Evolutionary conservation across 257 asterid genomes (phyloP), one percentile per base, ranked within the genome.

Genomic region (Nicotiana sylvestris): DNA sequence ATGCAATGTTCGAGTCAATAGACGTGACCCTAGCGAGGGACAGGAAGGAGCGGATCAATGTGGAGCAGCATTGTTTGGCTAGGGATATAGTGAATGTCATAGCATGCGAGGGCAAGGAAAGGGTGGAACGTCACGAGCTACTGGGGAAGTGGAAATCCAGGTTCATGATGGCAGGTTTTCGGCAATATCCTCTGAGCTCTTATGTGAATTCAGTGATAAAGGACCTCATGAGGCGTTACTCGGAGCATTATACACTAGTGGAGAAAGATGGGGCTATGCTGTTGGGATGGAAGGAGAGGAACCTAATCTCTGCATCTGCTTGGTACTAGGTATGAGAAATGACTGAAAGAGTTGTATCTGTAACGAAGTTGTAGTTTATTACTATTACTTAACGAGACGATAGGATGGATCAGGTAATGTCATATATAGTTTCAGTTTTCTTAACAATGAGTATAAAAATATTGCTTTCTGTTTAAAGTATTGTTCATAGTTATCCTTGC

Each of bases 81-180:
- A 72, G 85, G 80, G 85, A 82, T 76, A 70, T 82, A 29, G 85
- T 74, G 55, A 82, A 82, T 66, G 80, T 96, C 43, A 89, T 96
- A 76, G 99, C 99, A 10, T 96, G 98, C 11, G 98, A 96, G 83
- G 99, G 97, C 80, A 93, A 84, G 87, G 99, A 92, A 82, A 90
- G 99, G 81, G 97, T 92, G 56, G 99, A 96, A 62, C 90, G 99
- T 1, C 99, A 96, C 17, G 99, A 96, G 89, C 93, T 96, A 5
- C 85, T 91, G 0, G 98, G 86, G 17, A 83, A 83, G 76, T 83
- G 83, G 86, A 83, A 83, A 46, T 83, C 86, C 16, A 56, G 86
- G 81, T 77, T 83, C 61, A 83, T 30, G 29, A 83, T 83, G 86
- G 86, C 86, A 29, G 86, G 86, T 58, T 83, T 83, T 78, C 86